Conservation (phyloP, 2,329 filamentous ascomycete genomes). For the Emergomyces pasteurianus region DNA sequence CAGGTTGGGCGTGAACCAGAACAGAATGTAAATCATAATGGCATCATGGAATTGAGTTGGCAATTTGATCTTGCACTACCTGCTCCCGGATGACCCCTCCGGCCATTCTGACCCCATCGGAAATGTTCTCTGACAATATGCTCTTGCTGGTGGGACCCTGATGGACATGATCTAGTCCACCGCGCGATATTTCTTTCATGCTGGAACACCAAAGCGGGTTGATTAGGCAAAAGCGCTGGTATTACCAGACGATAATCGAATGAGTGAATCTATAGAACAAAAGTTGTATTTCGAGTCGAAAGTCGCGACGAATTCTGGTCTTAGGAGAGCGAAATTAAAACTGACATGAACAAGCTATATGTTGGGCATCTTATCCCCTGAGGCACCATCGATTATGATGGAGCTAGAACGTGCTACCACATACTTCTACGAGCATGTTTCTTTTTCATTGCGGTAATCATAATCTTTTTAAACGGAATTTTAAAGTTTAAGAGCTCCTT, state of each 20-base stretch:
- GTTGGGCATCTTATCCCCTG: slow-evolving; percentile 16
- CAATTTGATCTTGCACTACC: slow-evolving; percentile 29
- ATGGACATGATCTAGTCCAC: slow-evolving; percentile 31
- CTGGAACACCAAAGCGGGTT: slow-evolving; percentile 18
- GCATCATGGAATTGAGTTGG: slow-evolving; percentile 15
- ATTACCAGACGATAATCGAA: slow-evolving; percentile 16
- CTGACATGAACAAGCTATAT: slow-evolving; percentile 19
- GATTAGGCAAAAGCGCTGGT: slow-evolving; percentile 19
- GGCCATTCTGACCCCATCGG: slow-evolving; percentile 14
- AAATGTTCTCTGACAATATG: slow-evolving; percentile 30
- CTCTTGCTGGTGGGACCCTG: slow-evolving; percentile 24
- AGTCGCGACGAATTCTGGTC: slow-evolving; percentile 8
- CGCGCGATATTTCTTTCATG: slow-evolving; percentile 23
- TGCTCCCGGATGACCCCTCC: slow-evolving; percentile 17
- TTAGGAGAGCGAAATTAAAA: slow-evolving; percentile 20
- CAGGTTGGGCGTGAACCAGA: neutral
- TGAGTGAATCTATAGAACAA: slow-evolving; percentile 23
- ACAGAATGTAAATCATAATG: neutral
- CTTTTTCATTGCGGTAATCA: neutral
- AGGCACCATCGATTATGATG: slow-evolving; percentile 22
- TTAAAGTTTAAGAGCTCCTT: neutral
- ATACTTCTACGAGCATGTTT: slow-evolving; percentile 11
- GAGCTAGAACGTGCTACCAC: slow-evolving; percentile 21
- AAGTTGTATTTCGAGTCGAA: slow-evolving; percentile 16
- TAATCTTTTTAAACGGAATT: neutral